Evolutionary conservation across 2,329 filamentous ascomycete genomes (phyloP).

Genomic region (Fusarium sp.): DNA sequence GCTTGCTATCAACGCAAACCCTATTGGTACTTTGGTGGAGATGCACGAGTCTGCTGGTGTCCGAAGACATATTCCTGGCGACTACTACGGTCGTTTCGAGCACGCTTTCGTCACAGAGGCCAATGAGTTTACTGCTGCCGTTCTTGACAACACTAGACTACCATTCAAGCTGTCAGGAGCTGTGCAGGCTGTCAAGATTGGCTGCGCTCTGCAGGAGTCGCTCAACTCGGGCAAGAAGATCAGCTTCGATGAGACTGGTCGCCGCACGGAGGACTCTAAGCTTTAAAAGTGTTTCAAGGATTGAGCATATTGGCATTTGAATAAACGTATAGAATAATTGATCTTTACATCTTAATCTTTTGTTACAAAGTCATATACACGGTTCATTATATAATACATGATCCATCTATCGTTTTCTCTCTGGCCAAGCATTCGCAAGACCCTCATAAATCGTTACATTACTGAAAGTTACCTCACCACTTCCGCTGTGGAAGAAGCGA

Average conservation of each 20-base stretch:
- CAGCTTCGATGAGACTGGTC: slow-evolving; percentile 64
- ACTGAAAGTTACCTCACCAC: slow-evolving; percentile 46
- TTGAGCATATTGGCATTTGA: neutral
- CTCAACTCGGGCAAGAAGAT: slow-evolving; percentile 67
- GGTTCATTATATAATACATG: neutral
- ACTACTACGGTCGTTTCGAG: slow-evolving; percentile 73
- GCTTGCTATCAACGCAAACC: slow-evolving; percentile 69
- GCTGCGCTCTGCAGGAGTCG: slow-evolving; percentile 68
- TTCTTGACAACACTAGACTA: slow-evolving; percentile 65
- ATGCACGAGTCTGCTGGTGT: slow-evolving; percentile 62
- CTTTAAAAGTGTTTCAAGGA: slow-evolving; percentile 14
- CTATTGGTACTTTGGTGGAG: slow-evolving; percentile 65
- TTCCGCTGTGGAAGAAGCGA: slow-evolving; percentile 51
- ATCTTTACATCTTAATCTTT: neutral
- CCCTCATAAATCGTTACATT: slow-evolving; percentile 51
- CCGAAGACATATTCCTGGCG: slow-evolving; percentile 67
- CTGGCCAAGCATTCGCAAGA: slow-evolving; percentile 53
- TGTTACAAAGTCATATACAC: neutral
- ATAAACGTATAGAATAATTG: slow-evolving; percentile 19
- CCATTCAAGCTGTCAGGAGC: slow-evolving; percentile 69
- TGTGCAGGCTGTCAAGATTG: slow-evolving; percentile 71
- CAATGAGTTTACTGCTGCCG: slow-evolving; percentile 70
- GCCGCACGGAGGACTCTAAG: slow-evolving; percentile 39
- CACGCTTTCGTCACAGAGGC: slow-evolving; percentile 72
- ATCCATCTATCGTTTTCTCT: slow-evolving; percentile 32